A percentile compares a stretch with the other conserved stretches of the same genome.
These are phyloP conservation scores for Yamadazyma siamensis DNA, from an alignment of 1,139 yeast species.

Conservation along the genomic window DNA sequence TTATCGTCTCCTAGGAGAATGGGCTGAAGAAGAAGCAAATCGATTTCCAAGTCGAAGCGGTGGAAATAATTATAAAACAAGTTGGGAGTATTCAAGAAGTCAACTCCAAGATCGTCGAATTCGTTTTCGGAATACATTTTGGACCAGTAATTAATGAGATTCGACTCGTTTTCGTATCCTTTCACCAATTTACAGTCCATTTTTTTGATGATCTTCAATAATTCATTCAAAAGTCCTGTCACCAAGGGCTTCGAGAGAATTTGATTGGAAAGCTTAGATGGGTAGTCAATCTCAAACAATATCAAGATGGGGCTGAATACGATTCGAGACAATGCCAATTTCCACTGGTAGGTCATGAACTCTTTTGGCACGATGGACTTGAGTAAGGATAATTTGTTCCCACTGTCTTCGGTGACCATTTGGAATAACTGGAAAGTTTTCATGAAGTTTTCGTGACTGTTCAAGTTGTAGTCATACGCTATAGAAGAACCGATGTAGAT, in stretches of 20 bases:
- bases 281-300: slow-evolving; percentile 66
- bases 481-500: slow-evolving; percentile 39
- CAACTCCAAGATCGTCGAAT: slow-evolving; percentile 9
- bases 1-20: slow-evolving; percentile 83
- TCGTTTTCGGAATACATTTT: slow-evolving; percentile 35
- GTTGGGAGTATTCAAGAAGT: slow-evolving; percentile 45
- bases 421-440: slow-evolving; percentile 33
- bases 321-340: slow-evolving; percentile 72
- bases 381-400: slow-evolving; percentile 37
- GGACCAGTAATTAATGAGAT: slow-evolving; percentile 53
- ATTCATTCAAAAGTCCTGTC: slow-evolving; percentile 73
- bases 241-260: slow-evolving; percentile 82
- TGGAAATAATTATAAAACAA: slow-evolving; percentile 62
- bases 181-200: slow-evolving; percentile 73
- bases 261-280: slow-evolving; percentile 55
- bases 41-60: slow-evolving; percentile 57
- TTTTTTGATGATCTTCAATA: slow-evolving; percentile 68
- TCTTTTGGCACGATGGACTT: slow-evolving; percentile 53
- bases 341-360: slow-evolving; percentile 78
- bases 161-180: slow-evolving; percentile 62
- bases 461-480: slow-evolving; percentile 13
- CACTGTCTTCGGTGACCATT: slow-evolving; percentile 30
- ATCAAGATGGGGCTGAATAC: slow-evolving; percentile 75
- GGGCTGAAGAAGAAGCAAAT: slow-evolving; percentile 76
- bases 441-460: slow-evolving; percentile 20